Percentiles rank a stretch among this genome's conserved stretches.
phyloP scores from a whole-genome alignment of 23 red algal species.

The Cyanidioschyzon merolae region DNA sequence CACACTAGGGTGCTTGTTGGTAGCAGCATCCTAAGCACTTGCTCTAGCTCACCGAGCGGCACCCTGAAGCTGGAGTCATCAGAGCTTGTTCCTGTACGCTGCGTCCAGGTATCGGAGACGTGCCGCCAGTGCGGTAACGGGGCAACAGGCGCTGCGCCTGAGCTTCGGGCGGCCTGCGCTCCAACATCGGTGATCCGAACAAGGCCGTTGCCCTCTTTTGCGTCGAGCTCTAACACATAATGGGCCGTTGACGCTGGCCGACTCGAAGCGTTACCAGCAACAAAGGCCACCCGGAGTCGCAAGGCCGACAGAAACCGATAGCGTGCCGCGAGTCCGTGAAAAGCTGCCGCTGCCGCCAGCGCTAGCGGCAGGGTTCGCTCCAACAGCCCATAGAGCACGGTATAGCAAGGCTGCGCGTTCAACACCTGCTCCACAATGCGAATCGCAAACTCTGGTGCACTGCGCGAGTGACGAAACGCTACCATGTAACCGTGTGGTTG shows the following conservation, averaged over 20 bases:
- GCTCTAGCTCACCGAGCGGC: no score
- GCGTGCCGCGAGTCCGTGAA: neutral
- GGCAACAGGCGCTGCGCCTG: neutral
- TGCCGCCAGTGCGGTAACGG: neutral
- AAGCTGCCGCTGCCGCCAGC: neutral
- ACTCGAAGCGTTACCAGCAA: neutral
- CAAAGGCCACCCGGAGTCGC: neutral
- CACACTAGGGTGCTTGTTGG: no score
- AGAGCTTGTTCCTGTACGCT: no score
- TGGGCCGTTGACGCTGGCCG: neutral
- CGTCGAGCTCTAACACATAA: slow-evolving; percentile 1
- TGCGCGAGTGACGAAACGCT: neutral
- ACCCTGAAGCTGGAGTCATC: no score
- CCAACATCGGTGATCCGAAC: neutral
- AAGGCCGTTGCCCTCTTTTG: neutral
- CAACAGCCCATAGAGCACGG: slow-evolving; percentile 9
- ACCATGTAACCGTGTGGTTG: neutral
- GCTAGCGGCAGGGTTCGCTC: slow-evolving; percentile 1
- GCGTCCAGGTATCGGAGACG: no score
- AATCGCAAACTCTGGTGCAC: neutral
- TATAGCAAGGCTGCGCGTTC: slow-evolving; percentile 6
- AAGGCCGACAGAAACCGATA: neutral
- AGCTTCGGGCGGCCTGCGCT: neutral
- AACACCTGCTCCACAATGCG: neutral
- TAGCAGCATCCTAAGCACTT: no score